A percentile compares a stretch with the other conserved stretches of the same genome.
These are phyloP conservation scores for Boletellus emodensis DNA, from an alignment of 768 basidiomycete genomes.

Conservation along the genomic window DNA sequence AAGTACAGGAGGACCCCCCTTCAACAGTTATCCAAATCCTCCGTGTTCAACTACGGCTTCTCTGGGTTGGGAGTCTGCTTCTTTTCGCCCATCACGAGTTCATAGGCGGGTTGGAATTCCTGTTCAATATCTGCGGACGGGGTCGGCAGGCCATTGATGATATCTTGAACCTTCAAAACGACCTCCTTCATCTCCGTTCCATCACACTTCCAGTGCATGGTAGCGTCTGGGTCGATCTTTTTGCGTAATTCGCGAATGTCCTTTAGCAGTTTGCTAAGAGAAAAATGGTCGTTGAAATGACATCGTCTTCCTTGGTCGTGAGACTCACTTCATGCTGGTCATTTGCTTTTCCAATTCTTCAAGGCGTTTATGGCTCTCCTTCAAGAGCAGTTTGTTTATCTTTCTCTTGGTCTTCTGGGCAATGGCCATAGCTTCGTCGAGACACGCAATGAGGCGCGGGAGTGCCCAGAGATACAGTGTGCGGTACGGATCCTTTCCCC, in stretches of 20 bases:
- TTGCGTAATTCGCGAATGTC: conserved; percentile 25
- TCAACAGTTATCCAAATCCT: conserved; percentile 15
- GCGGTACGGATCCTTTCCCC: conserved; percentile 33
- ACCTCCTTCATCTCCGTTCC: conserved; percentile 23
- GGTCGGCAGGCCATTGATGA: conserved; percentile 27
- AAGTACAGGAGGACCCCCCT: no score
- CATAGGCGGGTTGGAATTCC: conserved; percentile 30
- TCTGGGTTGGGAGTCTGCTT: conserved; percentile 2
- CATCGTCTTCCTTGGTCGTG: not conserved
- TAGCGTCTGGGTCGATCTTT: conserved; percentile 29
- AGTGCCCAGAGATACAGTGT: conserved; percentile 35
- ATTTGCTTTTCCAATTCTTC: conserved; percentile 31
- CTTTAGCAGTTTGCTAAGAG: conserved; percentile 27
- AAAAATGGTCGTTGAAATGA: not conserved
- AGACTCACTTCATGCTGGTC: conserved; percentile 33
- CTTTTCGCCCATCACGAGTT: conserved; percentile 30
- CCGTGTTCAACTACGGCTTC: conserved; percentile 24
- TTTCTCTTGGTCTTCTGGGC: conserved; percentile 28
- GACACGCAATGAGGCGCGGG: conserved; percentile 39
- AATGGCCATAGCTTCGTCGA: conserved; percentile 32
- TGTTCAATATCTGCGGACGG: conserved; percentile 14
- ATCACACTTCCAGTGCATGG: conserved; percentile 25
- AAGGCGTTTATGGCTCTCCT: conserved; percentile 32
- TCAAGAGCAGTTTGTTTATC: conserved; percentile 28
- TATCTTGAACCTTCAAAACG: conserved; percentile 25